Evolutionary conservation across 179 eudicot genomes (phyloP).

Genomic region (Heliamphora pulchella): DNA sequence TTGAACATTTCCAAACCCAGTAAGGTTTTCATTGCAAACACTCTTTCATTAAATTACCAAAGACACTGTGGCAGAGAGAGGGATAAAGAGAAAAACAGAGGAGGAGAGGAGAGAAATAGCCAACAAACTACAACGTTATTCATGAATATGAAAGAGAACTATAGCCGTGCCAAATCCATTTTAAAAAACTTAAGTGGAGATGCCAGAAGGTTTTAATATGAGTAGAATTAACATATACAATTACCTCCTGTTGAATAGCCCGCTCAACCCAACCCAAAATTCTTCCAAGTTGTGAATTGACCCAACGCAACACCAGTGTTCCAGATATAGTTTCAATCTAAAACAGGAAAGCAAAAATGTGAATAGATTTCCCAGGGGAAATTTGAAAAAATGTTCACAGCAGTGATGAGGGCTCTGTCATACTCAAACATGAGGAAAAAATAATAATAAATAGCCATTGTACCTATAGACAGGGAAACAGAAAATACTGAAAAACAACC

Average conservation of each 20-base stretch:
- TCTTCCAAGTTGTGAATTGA: constrained; percentile 88
- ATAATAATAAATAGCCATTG: neutral
- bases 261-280: constrained; percentile 84
- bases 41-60: too few relatives aligned
- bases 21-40: too few relatives aligned
- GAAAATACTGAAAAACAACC: neutral
- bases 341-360: constrained; percentile 19
- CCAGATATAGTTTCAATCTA: constrained; percentile 93
- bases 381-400: neutral
- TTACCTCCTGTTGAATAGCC: constrained; percentile 96
- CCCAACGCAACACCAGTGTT: constrained; percentile 95
- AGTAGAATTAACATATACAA: constrained; percentile 8
- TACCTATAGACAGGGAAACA: neutral
- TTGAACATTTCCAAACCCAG: too few relatives aligned
- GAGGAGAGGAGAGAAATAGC: neutral
- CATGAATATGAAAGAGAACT: neutral
- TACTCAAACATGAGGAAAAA: neutral
- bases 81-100: neutral
- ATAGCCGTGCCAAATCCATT: neutral
- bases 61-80: neutral
- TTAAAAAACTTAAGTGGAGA: neutral
- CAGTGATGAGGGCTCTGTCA: neutral
- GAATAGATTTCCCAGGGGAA: neutral
- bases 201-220: constrained; percentile 1
- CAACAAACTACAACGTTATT: neutral